Evolutionary conservation across 176 grass and related monocot genomes (phyloP).

Genomic region (Elaeis guineensis): DNA sequence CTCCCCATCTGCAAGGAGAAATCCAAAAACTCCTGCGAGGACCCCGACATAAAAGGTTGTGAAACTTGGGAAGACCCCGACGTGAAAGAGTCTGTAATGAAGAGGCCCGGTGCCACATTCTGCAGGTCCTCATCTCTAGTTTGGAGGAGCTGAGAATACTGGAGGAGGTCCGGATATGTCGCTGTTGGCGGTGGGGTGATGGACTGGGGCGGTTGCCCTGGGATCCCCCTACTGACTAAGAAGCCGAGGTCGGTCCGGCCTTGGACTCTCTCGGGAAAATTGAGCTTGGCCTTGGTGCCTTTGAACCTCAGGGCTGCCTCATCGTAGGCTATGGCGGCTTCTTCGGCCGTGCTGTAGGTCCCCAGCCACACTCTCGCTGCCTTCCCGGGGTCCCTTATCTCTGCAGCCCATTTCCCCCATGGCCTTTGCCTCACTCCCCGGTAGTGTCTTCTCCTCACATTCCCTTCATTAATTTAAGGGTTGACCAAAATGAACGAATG

Average conservation of each 20-base stretch:
- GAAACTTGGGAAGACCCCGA: no score
- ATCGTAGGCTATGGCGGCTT: slow-evolving; percentile 2
- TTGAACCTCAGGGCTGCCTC: slow-evolving; percentile 2
- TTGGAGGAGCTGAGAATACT: slow-evolving; percentile 84
- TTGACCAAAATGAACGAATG: no score
- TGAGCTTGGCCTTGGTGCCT: slow-evolving; percentile 9
- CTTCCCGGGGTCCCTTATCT: slow-evolving; percentile 8
- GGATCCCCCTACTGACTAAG: background rate
- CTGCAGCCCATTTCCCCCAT: slow-evolving; percentile 13
- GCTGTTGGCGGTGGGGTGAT: background rate
- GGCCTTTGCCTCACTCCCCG: slow-evolving; percentile 9
- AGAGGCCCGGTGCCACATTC: background rate
- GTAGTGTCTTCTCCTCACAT: background rate
- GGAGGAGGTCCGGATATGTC: slow-evolving; percentile 35
- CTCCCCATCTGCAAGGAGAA: slow-evolving; percentile 37
- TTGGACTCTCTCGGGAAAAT: slow-evolving; percentile 6
- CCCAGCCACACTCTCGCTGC: background rate
- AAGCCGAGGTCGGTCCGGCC: slow-evolving; percentile 1
- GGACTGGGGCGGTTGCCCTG: background rate
- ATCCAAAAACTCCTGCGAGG: slow-evolving; percentile 36
- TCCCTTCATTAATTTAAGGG: slow-evolving; percentile 1
- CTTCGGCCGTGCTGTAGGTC: background rate
- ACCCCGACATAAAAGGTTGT: no score
- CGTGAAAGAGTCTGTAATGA: no score
- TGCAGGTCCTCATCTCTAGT: slow-evolving; percentile 16